A percentile compares a stretch with the other conserved stretches of the same genome.
These are phyloP conservation scores for Simmondsia chinensis DNA, from an alignment of 148 eudicot species.

Conservation along the genomic window DNA sequence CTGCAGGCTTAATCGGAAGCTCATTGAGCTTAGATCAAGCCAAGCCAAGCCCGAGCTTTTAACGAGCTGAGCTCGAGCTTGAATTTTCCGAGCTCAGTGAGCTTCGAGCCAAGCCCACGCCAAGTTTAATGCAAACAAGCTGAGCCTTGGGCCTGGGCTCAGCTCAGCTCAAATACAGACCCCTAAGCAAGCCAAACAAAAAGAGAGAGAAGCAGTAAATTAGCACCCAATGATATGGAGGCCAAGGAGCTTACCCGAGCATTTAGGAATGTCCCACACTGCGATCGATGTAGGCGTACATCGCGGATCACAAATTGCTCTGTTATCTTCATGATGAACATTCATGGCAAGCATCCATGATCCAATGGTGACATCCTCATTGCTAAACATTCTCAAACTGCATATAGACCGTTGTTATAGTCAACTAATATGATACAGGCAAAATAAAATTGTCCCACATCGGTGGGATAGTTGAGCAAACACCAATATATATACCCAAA, in stretches of 20 bases:
- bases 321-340: slow-evolving; percentile 58
- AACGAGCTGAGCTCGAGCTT: no score
- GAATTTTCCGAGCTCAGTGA: no score
- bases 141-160: no score
- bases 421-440: neutral
- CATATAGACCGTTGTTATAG: neutral
- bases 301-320: slow-evolving; percentile 47
- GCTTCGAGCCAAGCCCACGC: no score
- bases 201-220: neutral
- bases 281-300: slow-evolving; percentile 62
- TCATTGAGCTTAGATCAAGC: no score
- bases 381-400: slow-evolving; percentile 66
- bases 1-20: no score
- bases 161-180: neutral
- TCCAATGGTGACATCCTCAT: slow-evolving; percentile 73
- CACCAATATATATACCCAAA: no score
- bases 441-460: no score
- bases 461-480: no score
- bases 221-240: neutral
- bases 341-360: slow-evolving; percentile 80
- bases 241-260: slow-evolving; percentile 37
- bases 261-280: slow-evolving; percentile 74
- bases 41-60: no score
- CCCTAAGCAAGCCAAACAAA: neutral
- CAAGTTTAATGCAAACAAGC: no score